Percentiles rank a stretch among this genome's conserved stretches.
Conservation (phyloP, 2,329 filamentous ascomycete species). For the Nannizziopsis arthrosporioides region DNA sequence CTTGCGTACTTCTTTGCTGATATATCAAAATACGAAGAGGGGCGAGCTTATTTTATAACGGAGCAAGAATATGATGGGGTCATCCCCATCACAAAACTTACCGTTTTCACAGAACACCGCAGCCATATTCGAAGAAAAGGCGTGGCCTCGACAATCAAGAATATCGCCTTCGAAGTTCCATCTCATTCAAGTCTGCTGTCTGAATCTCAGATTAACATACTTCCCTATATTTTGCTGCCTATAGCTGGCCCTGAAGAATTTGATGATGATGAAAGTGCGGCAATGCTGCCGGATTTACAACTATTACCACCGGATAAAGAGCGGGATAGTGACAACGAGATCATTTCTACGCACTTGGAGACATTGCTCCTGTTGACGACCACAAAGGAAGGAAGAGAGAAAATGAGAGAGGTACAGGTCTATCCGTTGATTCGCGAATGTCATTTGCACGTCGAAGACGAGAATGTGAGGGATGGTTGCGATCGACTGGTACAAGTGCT, state of each 20-base stretch:
- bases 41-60: slow-evolving; percentile 62
- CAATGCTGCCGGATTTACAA: slow-evolving; percentile 83
- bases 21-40: slow-evolving; percentile 66
- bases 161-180: slow-evolving; percentile 70
- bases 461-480: slow-evolving; percentile 69
- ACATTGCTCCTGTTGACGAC: slow-evolving; percentile 74
- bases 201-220: slow-evolving; percentile 61
- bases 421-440: slow-evolving; percentile 84
- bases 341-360: slow-evolving; percentile 79
- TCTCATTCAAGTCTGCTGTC: slow-evolving; percentile 61
- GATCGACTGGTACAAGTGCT: slow-evolving; percentile 83
- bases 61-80: slow-evolving; percentile 66
- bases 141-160: slow-evolving; percentile 95
- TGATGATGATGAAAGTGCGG: slow-evolving; percentile 69
- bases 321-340: slow-evolving; percentile 62
- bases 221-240: slow-evolving; percentile 81
- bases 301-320: slow-evolving; percentile 80
- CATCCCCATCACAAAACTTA: slow-evolving; percentile 82
- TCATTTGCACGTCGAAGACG: slow-evolving; percentile 65
- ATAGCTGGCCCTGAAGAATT: slow-evolving; percentile 84
- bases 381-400: slow-evolving; percentile 60
- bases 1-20: slow-evolving; percentile 90
- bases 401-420: slow-evolving; percentile 63
- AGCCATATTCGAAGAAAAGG: slow-evolving; percentile 75
- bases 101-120: slow-evolving; percentile 85